Evolutionary conservation across 805 yeast genomes (phyloP).

Genomic region (Kregervanrija pseudodelftensis): DNA sequence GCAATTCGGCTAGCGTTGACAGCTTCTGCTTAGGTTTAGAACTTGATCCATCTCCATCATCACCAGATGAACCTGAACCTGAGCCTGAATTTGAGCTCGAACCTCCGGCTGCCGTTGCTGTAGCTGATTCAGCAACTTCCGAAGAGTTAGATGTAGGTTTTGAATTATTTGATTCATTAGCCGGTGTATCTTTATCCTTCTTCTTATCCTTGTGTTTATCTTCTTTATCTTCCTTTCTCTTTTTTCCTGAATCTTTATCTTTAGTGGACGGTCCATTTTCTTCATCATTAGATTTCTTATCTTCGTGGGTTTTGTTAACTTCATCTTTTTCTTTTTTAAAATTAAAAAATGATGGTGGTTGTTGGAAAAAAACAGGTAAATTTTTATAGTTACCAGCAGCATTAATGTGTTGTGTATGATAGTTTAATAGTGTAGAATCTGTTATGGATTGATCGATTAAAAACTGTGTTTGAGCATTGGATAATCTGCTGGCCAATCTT

Average conservation of each 20-base stretch:
- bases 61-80: constrained; percentile 22
- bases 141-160: constrained; percentile 5
- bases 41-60: constrained; percentile 11
- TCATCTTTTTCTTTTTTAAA: no score
- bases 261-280: no score
- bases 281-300: no score
- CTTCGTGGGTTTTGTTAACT: no score
- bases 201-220: neutral
- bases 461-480: neutral
- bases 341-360: no score
- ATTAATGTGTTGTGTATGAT: no score
- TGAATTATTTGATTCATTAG: constrained; percentile 17
- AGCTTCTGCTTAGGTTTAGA: constrained; percentile 18
- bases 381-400: no score
- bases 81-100: constrained; percentile 13
- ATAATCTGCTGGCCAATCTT: constrained; percentile 4
- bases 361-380: no score
- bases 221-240: neutral
- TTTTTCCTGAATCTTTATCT: no score
- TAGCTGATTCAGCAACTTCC: constrained; percentile 7
- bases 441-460: no score
- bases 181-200: constrained; percentile 9
- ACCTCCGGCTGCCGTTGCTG: constrained; percentile 13
- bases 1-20: constrained; percentile 27
- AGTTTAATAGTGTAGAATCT: no score